Evolutionary conservation across 305 asterid genomes (phyloP).

Genomic region (Lippia alba): DNA sequence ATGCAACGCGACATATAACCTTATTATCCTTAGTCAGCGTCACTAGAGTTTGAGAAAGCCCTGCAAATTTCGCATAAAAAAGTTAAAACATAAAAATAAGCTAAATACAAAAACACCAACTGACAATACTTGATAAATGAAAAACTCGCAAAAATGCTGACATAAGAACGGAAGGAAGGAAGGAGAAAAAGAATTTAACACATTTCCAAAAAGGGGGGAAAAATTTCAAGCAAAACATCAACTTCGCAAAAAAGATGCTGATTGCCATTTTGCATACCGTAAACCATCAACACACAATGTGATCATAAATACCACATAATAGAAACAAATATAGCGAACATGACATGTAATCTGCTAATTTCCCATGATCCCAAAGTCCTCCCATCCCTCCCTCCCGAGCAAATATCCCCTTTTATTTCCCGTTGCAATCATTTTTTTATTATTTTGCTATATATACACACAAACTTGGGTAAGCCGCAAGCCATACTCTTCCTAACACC

Average conservation of each 20-base stretch:
- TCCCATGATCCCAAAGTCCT: neutral
- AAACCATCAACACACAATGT: neutral
- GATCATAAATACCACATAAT: neutral
- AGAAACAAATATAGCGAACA: neutral
- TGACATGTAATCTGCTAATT: neutral
- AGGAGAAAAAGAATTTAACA: conserved; percentile 8
- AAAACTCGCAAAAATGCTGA: conserved; percentile 16
- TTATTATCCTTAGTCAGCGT: conserved; percentile 57
- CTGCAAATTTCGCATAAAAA: conserved; percentile 45
- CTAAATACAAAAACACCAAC: conserved; percentile 10
- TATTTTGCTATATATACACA: neutral
- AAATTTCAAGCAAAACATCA: neutral
- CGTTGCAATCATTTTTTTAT: neutral
- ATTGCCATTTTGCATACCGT: neutral
- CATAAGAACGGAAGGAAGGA: conserved; percentile 16
- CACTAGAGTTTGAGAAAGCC: conserved; percentile 38
- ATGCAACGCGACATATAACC: conserved; percentile 53
- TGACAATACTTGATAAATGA: conserved; percentile 15
- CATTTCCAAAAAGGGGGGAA: neutral
- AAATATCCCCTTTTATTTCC: neutral
- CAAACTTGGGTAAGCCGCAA: conserved; percentile 11
- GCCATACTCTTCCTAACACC: conserved; percentile 9
- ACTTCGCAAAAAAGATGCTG: neutral
- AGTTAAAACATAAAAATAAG: neutral
- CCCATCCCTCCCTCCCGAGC: neutral